Percentiles rank a stretch among this genome's conserved stretches.
These are phyloP conservation scores for Aureobasidium pullulans DNA, from an alignment of 2,329 filamentous ascomycete genomes.

Conservation along the genomic window DNA sequence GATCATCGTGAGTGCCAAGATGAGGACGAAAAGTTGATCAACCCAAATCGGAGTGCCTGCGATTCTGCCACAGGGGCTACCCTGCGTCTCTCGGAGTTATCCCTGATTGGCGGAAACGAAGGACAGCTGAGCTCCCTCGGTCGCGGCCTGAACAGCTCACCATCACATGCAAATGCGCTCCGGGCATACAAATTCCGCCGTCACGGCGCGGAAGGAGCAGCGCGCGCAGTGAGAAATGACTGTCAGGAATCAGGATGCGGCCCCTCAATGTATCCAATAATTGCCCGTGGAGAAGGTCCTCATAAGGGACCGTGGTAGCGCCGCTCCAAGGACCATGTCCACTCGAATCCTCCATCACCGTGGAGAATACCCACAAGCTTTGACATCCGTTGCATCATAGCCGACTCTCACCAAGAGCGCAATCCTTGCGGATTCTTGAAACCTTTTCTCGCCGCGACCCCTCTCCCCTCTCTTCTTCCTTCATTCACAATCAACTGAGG, in stretches of 20 bases:
- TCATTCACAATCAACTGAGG: background rate
- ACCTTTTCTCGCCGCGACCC: constrained; percentile 1
- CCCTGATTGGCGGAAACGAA: constrained; percentile 1
- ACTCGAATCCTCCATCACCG: constrained; percentile 4
- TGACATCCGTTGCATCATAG: constrained; percentile 12
- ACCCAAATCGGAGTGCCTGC: background rate
- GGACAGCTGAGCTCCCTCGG: background rate
- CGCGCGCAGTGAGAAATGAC: background rate
- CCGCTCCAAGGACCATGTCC: background rate
- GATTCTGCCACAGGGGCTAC: background rate
- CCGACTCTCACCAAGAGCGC: constrained; percentile 1
- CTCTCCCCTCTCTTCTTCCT: background rate
- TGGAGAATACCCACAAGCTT: constrained; percentile 13
- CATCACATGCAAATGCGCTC: background rate
- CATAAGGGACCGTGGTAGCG: background rate
- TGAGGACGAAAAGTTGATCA: background rate
- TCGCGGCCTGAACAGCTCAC: background rate
- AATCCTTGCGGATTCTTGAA: constrained; percentile 1
- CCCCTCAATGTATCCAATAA: background rate
- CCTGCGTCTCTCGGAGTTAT: background rate
- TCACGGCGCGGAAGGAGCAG: background rate
- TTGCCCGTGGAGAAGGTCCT: background rate
- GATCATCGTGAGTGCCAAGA: background rate
- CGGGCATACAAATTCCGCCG: background rate
- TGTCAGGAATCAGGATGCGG: constrained; percentile 3